phyloP scores from a whole-genome alignment of 306 rosid species.

The Vachellia collinsii region DNA sequence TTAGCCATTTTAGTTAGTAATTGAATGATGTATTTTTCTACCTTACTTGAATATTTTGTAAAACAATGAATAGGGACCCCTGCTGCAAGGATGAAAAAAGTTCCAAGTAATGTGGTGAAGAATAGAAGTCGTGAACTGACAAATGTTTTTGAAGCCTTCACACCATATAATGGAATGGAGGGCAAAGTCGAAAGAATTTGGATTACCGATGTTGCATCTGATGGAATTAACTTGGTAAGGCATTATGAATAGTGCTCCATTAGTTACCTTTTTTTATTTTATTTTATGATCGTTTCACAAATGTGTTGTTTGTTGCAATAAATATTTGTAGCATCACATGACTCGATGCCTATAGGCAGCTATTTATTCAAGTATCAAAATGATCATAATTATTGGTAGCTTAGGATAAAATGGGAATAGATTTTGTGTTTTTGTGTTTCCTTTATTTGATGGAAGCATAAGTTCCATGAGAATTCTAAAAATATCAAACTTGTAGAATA shows the following conservation, averaged over 20 bases:
- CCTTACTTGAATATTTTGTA: neutral
- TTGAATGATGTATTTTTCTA: neutral
- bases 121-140: slow-evolving; percentile 94
- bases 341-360: neutral
- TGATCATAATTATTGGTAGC: neutral
- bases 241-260: slow-evolving; percentile 12
- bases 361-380: neutral
- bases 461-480: neutral
- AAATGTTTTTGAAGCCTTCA: slow-evolving; percentile 82
- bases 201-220: slow-evolving; percentile 94
- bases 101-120: slow-evolving; percentile 86
- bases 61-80: slow-evolving; percentile 75
- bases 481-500: neutral
- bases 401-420: neutral
- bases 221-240: slow-evolving; percentile 90
- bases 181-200: slow-evolving; percentile 93
- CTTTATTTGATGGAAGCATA: neutral
- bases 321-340: slow-evolving; percentile 4
- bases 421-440: neutral
- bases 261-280: slow-evolving; percentile 13
- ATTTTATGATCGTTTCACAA: slow-evolving; percentile 12
- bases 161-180: slow-evolving; percentile 88
- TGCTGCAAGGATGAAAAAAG: slow-evolving; percentile 98
- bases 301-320: slow-evolving; percentile 23
- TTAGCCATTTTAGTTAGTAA: neutral